Percentiles rank a stretch among this genome's conserved stretches.
These are phyloP conservation scores for Polytolypa hystricis DNA, from an alignment of 2,329 filamentous ascomycete species.

Conservation along the genomic window DNA sequence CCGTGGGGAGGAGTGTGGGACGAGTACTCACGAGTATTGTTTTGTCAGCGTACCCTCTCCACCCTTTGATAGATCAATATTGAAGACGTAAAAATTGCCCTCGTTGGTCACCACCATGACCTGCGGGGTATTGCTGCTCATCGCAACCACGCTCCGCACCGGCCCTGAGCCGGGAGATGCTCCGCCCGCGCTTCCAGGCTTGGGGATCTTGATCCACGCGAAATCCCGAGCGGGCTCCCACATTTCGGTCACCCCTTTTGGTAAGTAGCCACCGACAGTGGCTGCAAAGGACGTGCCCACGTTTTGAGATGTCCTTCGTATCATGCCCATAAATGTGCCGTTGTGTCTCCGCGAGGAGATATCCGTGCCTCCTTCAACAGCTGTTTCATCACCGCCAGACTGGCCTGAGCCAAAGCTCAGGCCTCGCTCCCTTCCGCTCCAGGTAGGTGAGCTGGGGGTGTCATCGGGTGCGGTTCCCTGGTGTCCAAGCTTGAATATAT, in stretches of 20 bases:
- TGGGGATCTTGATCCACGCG: slow-evolving; percentile 88
- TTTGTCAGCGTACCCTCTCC: slow-evolving; percentile 86
- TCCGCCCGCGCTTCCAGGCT: slow-evolving; percentile 33
- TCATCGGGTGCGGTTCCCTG: slow-evolving; percentile 23
- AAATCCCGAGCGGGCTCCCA: slow-evolving; percentile 95
- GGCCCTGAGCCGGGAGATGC: slow-evolving; percentile 36
- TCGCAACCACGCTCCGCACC: slow-evolving; percentile 84
- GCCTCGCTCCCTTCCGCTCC: slow-evolving; percentile 16
- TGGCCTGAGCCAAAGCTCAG: slow-evolving; percentile 19
- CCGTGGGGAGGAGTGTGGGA: not conserved
- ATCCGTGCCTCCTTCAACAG: slow-evolving; percentile 23
- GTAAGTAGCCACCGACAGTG: slow-evolving; percentile 82
- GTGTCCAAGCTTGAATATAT: slow-evolving; percentile 72
- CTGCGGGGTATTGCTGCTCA: slow-evolving; percentile 88
- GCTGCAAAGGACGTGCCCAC: slow-evolving; percentile 82
- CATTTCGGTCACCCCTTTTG: slow-evolving; percentile 89
- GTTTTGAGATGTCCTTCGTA: slow-evolving; percentile 88
- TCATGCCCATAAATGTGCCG: slow-evolving; percentile 77
- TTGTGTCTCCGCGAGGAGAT: slow-evolving; percentile 40
- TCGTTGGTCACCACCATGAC: slow-evolving; percentile 98
- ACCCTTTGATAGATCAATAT: slow-evolving; percentile 86
- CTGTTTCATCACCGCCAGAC: slow-evolving; percentile 22
- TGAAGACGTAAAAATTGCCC: slow-evolving; percentile 88
- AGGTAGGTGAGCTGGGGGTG: slow-evolving; percentile 17
- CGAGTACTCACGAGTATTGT: slow-evolving; percentile 72